These are phyloP conservation scores for Rhizopus sp. DNA, from an alignment of 371 early-diverging fungal genomes.

Conservation along the genomic window DNA sequence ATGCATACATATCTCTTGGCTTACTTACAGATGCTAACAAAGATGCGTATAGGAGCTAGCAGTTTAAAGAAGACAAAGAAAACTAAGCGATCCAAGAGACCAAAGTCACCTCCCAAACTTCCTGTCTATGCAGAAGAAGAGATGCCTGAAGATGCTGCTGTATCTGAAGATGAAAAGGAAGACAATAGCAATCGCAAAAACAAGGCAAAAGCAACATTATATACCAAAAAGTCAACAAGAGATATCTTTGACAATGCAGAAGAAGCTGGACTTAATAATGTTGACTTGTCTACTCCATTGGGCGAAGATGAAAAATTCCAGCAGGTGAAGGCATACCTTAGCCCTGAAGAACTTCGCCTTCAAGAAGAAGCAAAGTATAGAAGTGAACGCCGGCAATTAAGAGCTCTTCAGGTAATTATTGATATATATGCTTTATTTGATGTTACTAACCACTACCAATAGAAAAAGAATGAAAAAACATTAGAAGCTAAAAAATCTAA, in stretches of 20 bases:
- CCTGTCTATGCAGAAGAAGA: constrained; percentile 67
- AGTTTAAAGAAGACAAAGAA: constrained; percentile 35
- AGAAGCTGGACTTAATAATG: constrained; percentile 46
- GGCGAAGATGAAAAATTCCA: constrained; percentile 65
- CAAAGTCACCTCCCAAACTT: constrained; percentile 40
- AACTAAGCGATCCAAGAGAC: constrained; percentile 21
- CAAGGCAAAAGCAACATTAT: constrained; percentile 15
- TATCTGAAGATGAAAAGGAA: constrained; percentile 51
- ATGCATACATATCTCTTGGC: constrained; percentile 11
- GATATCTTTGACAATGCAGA: constrained; percentile 44
- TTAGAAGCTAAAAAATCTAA: constrained; percentile 7
- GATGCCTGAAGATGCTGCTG: constrained; percentile 66
- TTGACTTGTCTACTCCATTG: constrained; percentile 67
- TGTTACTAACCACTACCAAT: not conserved
- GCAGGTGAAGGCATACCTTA: constrained; percentile 58
- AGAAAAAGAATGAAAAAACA: constrained; percentile 37
- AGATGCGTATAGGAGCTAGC: constrained; percentile 22
- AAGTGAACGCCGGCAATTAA: constrained; percentile 40
- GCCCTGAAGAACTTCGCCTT: constrained; percentile 63
- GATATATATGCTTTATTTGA: not conserved
- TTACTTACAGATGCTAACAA: constrained; percentile 5
- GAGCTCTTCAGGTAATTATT: constrained; percentile 29
- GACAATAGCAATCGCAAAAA: constrained; percentile 11
- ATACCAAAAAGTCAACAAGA: constrained; percentile 28
- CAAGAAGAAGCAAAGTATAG: constrained; percentile 57